Evolutionary conservation across 192 early-diverging fungal genomes (phyloP).

Genomic region (Geranomyces michiganensis): DNA sequence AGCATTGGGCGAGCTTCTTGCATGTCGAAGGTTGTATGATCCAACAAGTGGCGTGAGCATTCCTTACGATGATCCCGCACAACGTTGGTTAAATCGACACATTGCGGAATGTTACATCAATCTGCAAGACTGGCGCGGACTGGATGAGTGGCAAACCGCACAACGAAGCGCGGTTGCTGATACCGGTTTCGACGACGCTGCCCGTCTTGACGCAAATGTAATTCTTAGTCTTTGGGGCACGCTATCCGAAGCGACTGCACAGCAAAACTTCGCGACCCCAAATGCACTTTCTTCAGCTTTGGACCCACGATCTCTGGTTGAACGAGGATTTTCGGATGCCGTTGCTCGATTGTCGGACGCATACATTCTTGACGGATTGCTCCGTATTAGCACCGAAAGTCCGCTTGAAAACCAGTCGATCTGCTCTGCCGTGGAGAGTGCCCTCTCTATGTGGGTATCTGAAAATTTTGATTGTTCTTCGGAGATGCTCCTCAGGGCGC

Average conservation of each 20-base stretch:
- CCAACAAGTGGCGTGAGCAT: neutral
- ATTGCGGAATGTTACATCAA: conserved; percentile 1
- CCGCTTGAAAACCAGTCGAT: too few relatives aligned
- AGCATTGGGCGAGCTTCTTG: neutral
- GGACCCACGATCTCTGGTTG: too few relatives aligned
- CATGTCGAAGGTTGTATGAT: neutral
- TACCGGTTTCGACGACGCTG: neutral
- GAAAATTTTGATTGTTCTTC: too few relatives aligned
- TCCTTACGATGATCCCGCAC: too few relatives aligned
- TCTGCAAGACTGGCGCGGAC: conserved; percentile 8
- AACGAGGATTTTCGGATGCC: too few relatives aligned
- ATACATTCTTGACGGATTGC: neutral
- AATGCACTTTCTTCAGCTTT: too few relatives aligned
- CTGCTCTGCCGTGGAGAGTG: too few relatives aligned
- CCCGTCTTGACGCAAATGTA: neutral
- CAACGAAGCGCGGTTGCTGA: neutral
- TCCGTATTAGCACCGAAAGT: neutral
- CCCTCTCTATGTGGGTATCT: too few relatives aligned
- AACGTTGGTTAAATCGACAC: neutral
- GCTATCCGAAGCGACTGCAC: neutral
- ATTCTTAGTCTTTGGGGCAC: neutral
- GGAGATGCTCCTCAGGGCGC: too few relatives aligned
- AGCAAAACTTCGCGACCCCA: neutral
- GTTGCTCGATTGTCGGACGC: too few relatives aligned
- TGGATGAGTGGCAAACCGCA: neutral